Evolutionary conservation across 768 basidiomycete genomes (phyloP), one percentile per base, ranked within the genome.

Genomic region (Megacollybia marginata): DNA sequence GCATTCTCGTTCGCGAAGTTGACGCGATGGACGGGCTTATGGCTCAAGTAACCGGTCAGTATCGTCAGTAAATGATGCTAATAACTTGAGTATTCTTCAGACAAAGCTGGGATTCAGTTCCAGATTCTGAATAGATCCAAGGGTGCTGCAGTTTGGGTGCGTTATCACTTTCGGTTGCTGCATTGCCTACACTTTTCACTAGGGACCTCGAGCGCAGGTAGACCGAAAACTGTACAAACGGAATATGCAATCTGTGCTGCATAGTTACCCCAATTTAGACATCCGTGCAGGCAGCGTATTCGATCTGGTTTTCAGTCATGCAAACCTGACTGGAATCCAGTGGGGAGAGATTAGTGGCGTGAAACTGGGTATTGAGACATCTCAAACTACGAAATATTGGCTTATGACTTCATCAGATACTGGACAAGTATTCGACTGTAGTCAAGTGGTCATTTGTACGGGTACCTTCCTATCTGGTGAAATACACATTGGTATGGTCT

Each of bases 391-490:
- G 3, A 40, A 28, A 18, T 28, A 42, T 35, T 9, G 4, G 7
- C 28, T 28, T 16, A 40, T 23, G 32, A 4, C 32, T 31, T 7
- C 23, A 15, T 10, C 62, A 90, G 90, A 90, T 32, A 73, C 78
- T 4, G 88, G 89, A 9, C 85, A 92, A 46, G 59, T 82, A 15
- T 81, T 94, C 28, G 68, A 69, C 15, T 94, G 90, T 57, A 81
- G 85, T 4, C 82, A 85, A 55, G 88, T 93, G 10, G 86, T 95
- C 28, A 76, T 95, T 12, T 92, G 90, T 57, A 94, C 92, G 0
- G 92, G 92, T 8, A 95, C 92, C 0, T 95, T 95, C 61, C 75
- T 95, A 20, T 85, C 86, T 2, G 92, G 89, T 10, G 89, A 94
- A 67, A 91, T 93, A 42, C 92, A 94, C 58, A 88, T 95, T 43